Evolutionary conservation across 2,329 filamentous ascomycete species (phyloP).

Genomic region (Colletotrichum falcatum): DNA sequence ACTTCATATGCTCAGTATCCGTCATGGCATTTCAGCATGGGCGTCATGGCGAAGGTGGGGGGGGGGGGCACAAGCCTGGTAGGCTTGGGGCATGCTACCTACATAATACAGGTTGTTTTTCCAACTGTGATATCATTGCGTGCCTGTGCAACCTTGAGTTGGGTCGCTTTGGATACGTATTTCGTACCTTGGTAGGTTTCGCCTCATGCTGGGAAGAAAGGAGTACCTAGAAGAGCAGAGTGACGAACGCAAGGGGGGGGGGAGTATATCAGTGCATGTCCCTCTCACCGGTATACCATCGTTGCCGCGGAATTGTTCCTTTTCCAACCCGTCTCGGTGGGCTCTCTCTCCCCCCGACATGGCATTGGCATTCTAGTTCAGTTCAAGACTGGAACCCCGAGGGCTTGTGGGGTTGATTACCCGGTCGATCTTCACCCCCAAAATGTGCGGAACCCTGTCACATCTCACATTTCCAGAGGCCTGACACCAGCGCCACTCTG

Average conservation of each 20-base stretch:
- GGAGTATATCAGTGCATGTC: constrained; percentile 1
- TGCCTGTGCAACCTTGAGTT: no score
- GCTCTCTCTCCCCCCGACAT: constrained; percentile 4
- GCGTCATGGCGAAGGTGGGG: constrained; percentile 17
- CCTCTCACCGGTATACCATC: constrained; percentile 27
- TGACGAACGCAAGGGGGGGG: constrained; percentile 1
- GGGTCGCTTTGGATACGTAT: no score
- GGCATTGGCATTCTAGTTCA: background rate
- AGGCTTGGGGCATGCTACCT: no score
- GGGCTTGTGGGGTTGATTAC: constrained; percentile 32
- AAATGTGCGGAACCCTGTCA: constrained; percentile 36
- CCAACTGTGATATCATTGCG: no score
- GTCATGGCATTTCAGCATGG: background rate
- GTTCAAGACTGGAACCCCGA: constrained; percentile 1
- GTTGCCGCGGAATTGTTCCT: constrained; percentile 32
- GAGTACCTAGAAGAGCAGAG: background rate
- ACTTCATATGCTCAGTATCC: background rate
- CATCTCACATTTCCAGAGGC: constrained; percentile 25
- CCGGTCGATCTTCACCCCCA: constrained; percentile 34
- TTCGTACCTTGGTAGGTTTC: no score
- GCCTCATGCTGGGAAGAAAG: background rate
- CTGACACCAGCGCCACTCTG: constrained; percentile 29
- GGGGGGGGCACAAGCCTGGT: constrained; percentile 2
- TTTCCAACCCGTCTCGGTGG: constrained; percentile 27
- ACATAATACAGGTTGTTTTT: no score